phyloP scores from a whole-genome alignment of 306 rosid species.

The Cercis canadensis region DNA sequence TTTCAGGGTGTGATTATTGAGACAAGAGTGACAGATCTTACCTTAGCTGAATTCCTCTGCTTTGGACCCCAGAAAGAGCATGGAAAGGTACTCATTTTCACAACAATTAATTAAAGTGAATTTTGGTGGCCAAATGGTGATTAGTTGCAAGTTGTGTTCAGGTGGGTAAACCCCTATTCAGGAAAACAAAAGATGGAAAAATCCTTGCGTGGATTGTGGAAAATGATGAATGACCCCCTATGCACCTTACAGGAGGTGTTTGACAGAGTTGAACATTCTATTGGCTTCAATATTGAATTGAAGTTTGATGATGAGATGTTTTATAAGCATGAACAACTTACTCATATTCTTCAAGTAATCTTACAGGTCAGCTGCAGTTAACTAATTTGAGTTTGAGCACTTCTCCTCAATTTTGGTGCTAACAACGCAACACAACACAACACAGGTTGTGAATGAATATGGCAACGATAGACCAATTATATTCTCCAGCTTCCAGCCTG shows the following conservation, averaged over 20 bases:
- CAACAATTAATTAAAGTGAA: no score
- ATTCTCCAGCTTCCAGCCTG: constrained; percentile 62
- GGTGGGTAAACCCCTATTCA: constrained; percentile 44
- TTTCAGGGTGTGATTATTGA: constrained; percentile 50
- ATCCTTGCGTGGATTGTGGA: constrained; percentile 54
- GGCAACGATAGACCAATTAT: constrained; percentile 49
- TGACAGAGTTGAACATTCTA: constrained; percentile 38
- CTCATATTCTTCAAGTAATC: constrained; percentile 42
- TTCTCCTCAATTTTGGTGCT: no score
- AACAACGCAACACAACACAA: not conserved
- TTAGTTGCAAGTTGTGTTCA: not conserved
- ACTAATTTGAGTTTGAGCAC: no score
- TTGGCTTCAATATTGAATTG: constrained; percentile 59
- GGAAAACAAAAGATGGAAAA: constrained; percentile 51
- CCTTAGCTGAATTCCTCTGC: constrained; percentile 46
- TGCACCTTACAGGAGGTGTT: constrained; percentile 60
- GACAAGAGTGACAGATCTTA: constrained; percentile 49
- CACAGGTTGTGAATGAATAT: constrained; percentile 46
- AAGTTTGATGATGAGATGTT: constrained; percentile 52
- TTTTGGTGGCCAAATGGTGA: no score
- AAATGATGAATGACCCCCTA: constrained; percentile 49
- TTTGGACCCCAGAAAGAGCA: constrained; percentile 54
- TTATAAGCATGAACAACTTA: constrained; percentile 42
- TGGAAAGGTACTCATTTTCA: constrained; percentile 35
- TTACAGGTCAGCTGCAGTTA: constrained; percentile 34